Conservation (phyloP, 805 yeast genomes). For the Wickerhamiella siamensis region DNA sequence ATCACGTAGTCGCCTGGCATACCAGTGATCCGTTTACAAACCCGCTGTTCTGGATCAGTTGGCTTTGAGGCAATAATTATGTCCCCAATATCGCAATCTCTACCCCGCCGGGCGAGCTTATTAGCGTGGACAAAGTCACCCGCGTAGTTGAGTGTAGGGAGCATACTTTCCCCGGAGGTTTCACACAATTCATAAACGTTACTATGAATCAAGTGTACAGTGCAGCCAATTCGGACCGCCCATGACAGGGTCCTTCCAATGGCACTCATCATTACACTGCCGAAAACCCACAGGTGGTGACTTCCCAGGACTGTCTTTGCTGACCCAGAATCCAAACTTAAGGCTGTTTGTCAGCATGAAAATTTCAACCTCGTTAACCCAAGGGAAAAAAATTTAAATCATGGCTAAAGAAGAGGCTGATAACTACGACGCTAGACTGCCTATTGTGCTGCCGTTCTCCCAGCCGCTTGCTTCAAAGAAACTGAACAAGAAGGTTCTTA, state of each 20-base stretch:
- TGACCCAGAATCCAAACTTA: no score
- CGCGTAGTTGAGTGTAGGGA: slow-evolving; percentile 66
- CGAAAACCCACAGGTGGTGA: no score
- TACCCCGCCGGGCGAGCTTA: slow-evolving; percentile 48
- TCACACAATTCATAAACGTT: slow-evolving; percentile 61
- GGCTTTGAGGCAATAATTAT: slow-evolving; percentile 81
- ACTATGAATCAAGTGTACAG: slow-evolving; percentile 47
- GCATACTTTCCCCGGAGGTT: slow-evolving; percentile 89
- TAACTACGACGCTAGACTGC: slow-evolving; percentile 82
- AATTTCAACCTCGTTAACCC: background rate
- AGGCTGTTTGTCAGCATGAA: background rate
- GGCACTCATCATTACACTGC: no score
- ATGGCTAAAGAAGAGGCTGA: slow-evolving; percentile 22
- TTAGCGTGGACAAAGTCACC: slow-evolving; percentile 70
- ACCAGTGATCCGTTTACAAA: slow-evolving; percentile 87
- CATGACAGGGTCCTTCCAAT: slow-evolving; percentile 16
- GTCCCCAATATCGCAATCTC: slow-evolving; percentile 65
- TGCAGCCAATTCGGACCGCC: slow-evolving; percentile 26
- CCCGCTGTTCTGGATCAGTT: slow-evolving; percentile 68
- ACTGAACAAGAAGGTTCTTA: slow-evolving; percentile 84
- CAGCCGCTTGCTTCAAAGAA: slow-evolving; percentile 92
- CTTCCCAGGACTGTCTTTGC: no score
- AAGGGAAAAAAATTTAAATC: background rate
- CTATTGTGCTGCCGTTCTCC: slow-evolving; percentile 86
- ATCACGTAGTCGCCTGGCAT: slow-evolving; percentile 86